Evolutionary conservation across 208 protist genomes (phyloP).

Genomic region (Leishmania turanica): DNA sequence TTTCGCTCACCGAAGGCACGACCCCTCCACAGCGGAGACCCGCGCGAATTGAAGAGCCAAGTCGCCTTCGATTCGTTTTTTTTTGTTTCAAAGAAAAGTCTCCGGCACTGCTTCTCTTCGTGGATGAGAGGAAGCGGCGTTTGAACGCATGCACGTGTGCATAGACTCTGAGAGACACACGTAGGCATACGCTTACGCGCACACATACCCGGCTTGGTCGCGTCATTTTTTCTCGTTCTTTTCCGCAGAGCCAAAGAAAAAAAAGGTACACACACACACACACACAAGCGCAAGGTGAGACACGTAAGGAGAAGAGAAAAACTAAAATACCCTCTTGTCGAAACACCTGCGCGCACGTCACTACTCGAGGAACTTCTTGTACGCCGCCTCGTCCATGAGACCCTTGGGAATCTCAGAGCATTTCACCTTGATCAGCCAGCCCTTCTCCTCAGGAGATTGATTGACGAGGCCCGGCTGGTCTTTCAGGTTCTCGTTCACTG

Average conservation of each 20-base stretch:
- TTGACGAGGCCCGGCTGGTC: slow-evolving; percentile 90
- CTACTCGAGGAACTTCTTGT: slow-evolving; percentile 91
- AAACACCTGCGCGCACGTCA: background rate
- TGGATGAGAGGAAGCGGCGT: background rate
- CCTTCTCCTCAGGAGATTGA: slow-evolving; percentile 82
- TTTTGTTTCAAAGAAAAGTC: background rate
- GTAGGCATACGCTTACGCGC: background rate
- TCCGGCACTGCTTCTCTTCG: background rate
- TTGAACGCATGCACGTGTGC: background rate
- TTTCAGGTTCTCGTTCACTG: slow-evolving; percentile 87
- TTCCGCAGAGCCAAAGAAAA: background rate
- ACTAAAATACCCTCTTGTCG: slow-evolving; percentile 4
- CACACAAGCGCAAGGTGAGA: background rate
- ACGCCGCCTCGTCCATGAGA: slow-evolving; percentile 82
- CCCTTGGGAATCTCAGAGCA: slow-evolving; percentile 67
- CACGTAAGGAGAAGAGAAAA: background rate
- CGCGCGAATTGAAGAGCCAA: background rate
- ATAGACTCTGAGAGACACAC: background rate
- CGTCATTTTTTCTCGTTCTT: background rate
- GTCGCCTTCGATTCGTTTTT: background rate
- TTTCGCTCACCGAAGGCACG: background rate
- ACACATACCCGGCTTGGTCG: background rate
- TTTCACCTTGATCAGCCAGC: slow-evolving; percentile 91
- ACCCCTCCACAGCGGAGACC: background rate
- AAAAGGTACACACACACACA: background rate